Base-by-base conservation (phyloP, 164 flowering plant genomes). In the Chimonanthus salicifolius region DNA sequence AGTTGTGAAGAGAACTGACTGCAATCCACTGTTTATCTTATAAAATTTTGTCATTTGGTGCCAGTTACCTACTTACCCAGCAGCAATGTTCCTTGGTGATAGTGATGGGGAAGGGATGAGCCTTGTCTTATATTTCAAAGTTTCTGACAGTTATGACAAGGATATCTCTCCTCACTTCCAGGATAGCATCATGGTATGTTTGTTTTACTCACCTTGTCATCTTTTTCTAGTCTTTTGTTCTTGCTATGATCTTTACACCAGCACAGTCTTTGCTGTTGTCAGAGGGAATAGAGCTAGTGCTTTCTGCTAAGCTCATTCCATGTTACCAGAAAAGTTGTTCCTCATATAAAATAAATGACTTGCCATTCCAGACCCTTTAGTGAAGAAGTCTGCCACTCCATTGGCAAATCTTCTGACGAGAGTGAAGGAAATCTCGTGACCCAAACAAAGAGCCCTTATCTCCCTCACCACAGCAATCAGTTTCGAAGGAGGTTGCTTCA, bases 71-170 rank as follows among this genome's bases (percentile, higher is more conserved):
- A 88, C 92, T 66, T 94, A 94, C 83, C 90, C 97, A 72, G 87
- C 97, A 75, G 84, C 94, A 64, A 89, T 94, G 89, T 94, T 94
- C 78, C 83, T 84, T 73, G 94, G 97, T 65, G 98, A 91, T 66
- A 79, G 84, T 69, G 92, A 94, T 81, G 98, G 98, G 3, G 98
- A 94, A 84, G 98, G 97, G 72, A 79, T 91, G 89, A 94, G 95
- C 82, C 94, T 94, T 71, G 94, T 94, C 45, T 76, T 94, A 46
- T 94, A 94, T 69, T 91, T 92, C 69, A 92, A 85, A 82, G 80
- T 94, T 70, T 88, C 91, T 51, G 95, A 94, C 64, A 86, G 65
- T 70, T 87, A 84, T 71, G 95, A 89, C 16, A 80, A 85, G 76
- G 91, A 88, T 0, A 73, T 86, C 45, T 89, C 95, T 71, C 71